Evolutionary conservation across 495 filamentous ascomycete genomes (phyloP).

Genomic region (Halenospora varia): DNA sequence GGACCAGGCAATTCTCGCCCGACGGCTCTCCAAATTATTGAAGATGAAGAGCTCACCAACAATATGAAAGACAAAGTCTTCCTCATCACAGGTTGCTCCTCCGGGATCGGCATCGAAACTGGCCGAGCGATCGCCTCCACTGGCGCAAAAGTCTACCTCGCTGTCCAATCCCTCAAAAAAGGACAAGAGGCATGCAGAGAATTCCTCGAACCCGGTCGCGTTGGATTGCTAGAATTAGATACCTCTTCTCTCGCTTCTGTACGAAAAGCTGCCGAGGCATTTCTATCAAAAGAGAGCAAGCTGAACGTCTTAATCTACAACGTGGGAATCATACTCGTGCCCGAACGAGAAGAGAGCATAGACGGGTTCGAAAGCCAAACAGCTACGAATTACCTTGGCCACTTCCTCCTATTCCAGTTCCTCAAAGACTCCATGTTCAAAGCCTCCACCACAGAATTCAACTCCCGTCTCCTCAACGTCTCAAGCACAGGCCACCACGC

Average conservation of each 20-base stretch:
- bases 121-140: conserved; percentile 41
- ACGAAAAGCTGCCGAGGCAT: conserved; percentile 21
- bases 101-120: conserved; percentile 49
- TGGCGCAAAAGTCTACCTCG: conserved; percentile 42
- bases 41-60: conserved; percentile 41
- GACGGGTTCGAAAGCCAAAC: conserved; percentile 68
- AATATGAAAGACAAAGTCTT: conserved; percentile 42
- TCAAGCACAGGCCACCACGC: conserved; percentile 40
- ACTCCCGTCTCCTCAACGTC: conserved; percentile 35
- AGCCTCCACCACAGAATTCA: conserved; percentile 36
- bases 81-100: conserved; percentile 45
- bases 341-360: conserved; percentile 36
- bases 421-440: conserved; percentile 55
- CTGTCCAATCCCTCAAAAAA: conserved; percentile 36
- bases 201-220: conserved; percentile 19
- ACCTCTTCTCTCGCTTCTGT: conserved; percentile 27
- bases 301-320: conserved; percentile 57
- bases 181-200: conserved; percentile 29
- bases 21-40: conserved; percentile 49
- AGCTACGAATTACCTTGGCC: conserved; percentile 67
- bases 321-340: conserved; percentile 52
- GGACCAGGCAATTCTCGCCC: conserved; percentile 51
- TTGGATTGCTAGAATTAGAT: conserved; percentile 35
- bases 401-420: conserved; percentile 59
- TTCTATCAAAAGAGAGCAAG: conserved; percentile 21